Percentiles rank a stretch among this genome's conserved stretches.
Evolutionary conservation across 495 filamentous ascomycete genomes (phyloP).

Genomic region (Podospora conica): DNA sequence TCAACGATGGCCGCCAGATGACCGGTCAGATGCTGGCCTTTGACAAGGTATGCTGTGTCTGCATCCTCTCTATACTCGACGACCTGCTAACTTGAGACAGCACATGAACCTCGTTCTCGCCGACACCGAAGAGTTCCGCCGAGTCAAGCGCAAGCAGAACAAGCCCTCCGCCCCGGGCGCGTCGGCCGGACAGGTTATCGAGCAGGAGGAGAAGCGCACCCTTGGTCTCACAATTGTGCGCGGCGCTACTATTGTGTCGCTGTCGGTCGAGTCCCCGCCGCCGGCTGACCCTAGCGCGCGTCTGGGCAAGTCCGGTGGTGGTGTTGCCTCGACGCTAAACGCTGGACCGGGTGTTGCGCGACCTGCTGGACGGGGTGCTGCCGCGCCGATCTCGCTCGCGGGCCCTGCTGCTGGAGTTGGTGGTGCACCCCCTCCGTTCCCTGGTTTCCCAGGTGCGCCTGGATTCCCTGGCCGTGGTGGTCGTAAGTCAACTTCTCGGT

Average conservation of each 20-base stretch:
- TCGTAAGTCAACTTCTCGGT: constrained; percentile 45
- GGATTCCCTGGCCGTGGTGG: constrained; percentile 53
- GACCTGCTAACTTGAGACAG: constrained; percentile 36
- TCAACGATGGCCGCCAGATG: constrained; percentile 95
- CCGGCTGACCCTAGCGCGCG: constrained; percentile 88
- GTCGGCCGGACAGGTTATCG: constrained; percentile 54
- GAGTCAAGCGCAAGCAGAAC: constrained; percentile 79
- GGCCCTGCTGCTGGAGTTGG: constrained; percentile 89
- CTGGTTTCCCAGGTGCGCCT: constrained; percentile 57
- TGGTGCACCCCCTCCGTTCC: constrained; percentile 60
- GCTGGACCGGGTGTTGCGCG: constrained; percentile 87
- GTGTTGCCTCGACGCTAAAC: constrained; percentile 58
- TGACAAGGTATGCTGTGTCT: constrained; percentile 64
- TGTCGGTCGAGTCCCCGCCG: constrained; percentile 94
- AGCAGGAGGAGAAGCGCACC: constrained; percentile 93
- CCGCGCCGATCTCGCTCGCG: constrained; percentile 69
- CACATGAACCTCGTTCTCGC: constrained; percentile 99
- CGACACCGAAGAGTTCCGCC: constrained; percentile 98
- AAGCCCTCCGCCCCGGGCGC: constrained; percentile 70
- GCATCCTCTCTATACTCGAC: not conserved
- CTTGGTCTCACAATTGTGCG: constrained; percentile 92
- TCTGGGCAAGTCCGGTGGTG: constrained; percentile 70
- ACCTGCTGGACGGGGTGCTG: constrained; percentile 79
- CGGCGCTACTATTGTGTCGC: constrained; percentile 85
- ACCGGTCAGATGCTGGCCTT: constrained; percentile 95